A percentile compares a stretch with the other conserved stretches of the same genome.
phyloP scores from a whole-genome alignment of 1,284 basidiomycete species.

The Ustilago xerochloae region DNA sequence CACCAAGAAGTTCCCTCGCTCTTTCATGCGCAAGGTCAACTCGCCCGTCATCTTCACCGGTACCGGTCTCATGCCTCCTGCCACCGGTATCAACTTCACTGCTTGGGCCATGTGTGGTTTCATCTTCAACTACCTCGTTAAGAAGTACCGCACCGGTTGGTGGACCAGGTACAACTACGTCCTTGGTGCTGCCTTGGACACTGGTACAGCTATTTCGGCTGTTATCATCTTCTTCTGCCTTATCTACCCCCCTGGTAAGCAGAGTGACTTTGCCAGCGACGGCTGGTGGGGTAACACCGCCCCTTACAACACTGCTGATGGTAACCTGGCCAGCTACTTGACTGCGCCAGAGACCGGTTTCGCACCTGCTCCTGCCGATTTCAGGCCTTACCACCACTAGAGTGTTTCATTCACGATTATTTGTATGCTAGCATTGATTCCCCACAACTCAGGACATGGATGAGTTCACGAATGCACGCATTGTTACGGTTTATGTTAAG shows the following conservation, averaged over 20 bases:
- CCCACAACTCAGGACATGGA: background rate
- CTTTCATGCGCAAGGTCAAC: constrained; percentile 54
- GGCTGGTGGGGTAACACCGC: constrained; percentile 65
- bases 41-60: constrained; percentile 62
- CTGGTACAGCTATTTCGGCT: constrained; percentile 66
- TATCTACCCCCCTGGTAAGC: constrained; percentile 34
- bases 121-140: constrained; percentile 68
- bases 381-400: constrained; percentile 28
- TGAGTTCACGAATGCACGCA: background rate
- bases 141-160: constrained; percentile 65
- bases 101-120: constrained; percentile 71
- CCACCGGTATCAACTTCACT: constrained; percentile 65
- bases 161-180: constrained; percentile 70
- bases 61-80: constrained; percentile 65
- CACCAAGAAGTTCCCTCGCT: constrained; percentile 52
- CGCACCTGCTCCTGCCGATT: constrained; percentile 19
- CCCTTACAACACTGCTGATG: constrained; percentile 50
- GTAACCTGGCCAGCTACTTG: constrained; percentile 12
- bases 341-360: constrained; percentile 27
- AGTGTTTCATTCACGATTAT: background rate
- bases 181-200: constrained; percentile 67
- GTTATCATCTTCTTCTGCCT: constrained; percentile 54
- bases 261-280: constrained; percentile 30
- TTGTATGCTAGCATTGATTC: constrained; percentile 1
- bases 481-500: background rate